Base-by-base conservation (phyloP, 345 rosid genomes). In the Laguncularia racemosa region DNA sequence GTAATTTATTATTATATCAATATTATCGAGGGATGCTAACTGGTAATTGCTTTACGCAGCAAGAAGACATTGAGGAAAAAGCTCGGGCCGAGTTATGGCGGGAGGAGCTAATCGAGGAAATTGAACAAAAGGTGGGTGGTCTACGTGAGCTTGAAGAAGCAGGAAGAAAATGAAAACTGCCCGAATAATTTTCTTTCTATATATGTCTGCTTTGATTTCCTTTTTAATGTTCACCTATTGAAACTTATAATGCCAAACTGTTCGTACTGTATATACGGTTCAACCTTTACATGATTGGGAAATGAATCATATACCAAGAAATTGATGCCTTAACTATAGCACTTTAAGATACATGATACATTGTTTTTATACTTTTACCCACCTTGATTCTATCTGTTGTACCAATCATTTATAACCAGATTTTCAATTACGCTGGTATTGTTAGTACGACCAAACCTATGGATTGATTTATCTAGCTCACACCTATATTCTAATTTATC, bases 41-140 rank as follows among this genome's bases (percentile, higher is more conserved):
- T 13, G 26, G 6, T 20, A 0, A 6, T 0, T 50, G 56, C 18
- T 20, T n/a, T n/a, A 44, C 72, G 73, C 84, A 86, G 95, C 96
- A 89, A 86, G 96, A 83, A 58, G 91, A 89, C 57, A 84, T 83
- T 16, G 96, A 92, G 65, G 95, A 89, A 70, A 59, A 74, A n/a
- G 87, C 95, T 19, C 81, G 98, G 67, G 95, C 91, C 52, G 95
- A 78, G 81, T 56, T 92, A 19, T 86, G 95, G 89, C 89, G 93
- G 0, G 98, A 92, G 77, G 96, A 92, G 66, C 77, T 92, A 71
- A 88, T 88, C 0, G 96, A 92, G 76, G 98, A 92, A 76, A 92
- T 89, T 20, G 96, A 92, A 68, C 84, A 89, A 74, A 89, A 84
- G 58, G 96, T 86, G 54, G 96, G 84, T 66, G 87, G 89, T 28